Evolutionary conservation across 768 basidiomycete species (phyloP).

Genomic region (Trametes cingulata): DNA sequence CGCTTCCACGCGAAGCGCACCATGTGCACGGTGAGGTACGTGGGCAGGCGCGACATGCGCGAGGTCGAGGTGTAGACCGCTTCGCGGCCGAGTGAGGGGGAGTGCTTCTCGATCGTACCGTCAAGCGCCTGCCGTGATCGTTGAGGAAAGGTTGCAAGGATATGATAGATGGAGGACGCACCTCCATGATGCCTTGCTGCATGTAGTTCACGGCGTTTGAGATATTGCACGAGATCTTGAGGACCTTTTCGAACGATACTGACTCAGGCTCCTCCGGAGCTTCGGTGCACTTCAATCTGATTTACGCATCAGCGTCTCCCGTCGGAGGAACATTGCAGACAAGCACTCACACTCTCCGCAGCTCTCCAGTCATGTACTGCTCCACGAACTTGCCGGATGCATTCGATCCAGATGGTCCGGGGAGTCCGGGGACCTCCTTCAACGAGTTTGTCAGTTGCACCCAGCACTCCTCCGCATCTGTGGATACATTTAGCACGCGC

Average conservation of each 20-base stretch:
- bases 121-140: slow-evolving; percentile 69
- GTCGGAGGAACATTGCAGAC: too few species aligned
- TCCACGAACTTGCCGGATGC: slow-evolving; percentile 65
- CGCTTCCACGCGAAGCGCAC: slow-evolving; percentile 94
- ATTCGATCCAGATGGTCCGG: slow-evolving; percentile 32
- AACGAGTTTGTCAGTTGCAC: slow-evolving; percentile 70
- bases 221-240: slow-evolving; percentile 95
- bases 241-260: slow-evolving; percentile 64
- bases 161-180: slow-evolving; percentile 36
- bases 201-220: slow-evolving; percentile 84
- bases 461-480: slow-evolving; percentile 92
- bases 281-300: slow-evolving; percentile 79
- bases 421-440: slow-evolving; percentile 60
- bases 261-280: slow-evolving; percentile 75
- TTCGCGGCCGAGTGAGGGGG: slow-evolving; percentile 74
- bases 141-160: too few species aligned
- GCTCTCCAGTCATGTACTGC: slow-evolving; percentile 77
- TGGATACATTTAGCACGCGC: not conserved
- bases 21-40: slow-evolving; percentile 89
- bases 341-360: slow-evolving; percentile 63
- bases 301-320: not conserved
- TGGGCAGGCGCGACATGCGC: slow-evolving; percentile 79
- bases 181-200: slow-evolving; percentile 81
- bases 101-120: slow-evolving; percentile 83
- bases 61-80: slow-evolving; percentile 82